A percentile compares a stretch with the other conserved stretches of the same genome.
These are phyloP conservation scores for Phytophthora aleatoria DNA, from an alignment of 352 stramenopile species.

Conservation along the genomic window DNA sequence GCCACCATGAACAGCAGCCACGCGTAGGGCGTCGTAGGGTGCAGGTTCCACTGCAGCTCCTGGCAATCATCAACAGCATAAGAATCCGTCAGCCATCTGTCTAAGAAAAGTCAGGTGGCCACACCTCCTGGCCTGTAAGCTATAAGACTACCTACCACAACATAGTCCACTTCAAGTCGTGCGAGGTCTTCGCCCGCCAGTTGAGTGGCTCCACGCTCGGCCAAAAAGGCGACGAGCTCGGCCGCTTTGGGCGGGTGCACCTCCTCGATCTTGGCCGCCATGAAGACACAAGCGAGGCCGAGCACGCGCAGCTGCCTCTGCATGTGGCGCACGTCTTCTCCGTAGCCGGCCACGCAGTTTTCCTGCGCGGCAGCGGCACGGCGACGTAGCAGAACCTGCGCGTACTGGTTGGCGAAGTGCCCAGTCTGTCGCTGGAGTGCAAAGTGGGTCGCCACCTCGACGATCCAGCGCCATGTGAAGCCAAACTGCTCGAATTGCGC, in stretches of 20 bases:
- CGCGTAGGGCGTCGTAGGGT: conserved; percentile 73
- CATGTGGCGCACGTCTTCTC: conserved; percentile 49
- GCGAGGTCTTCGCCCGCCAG: conserved; percentile 60
- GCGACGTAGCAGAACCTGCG: conserved; percentile 71
- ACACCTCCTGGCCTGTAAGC: not conserved
- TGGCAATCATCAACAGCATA: conserved; percentile 29
- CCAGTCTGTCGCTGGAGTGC: conserved; percentile 78
- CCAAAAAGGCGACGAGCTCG: conserved; percentile 68
- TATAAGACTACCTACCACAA: conserved; percentile 46
- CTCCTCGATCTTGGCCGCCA: conserved; percentile 88
- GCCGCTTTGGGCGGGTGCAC: conserved; percentile 76
- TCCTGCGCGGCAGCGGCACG: conserved; percentile 46
- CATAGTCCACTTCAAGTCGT: conserved; percentile 62
- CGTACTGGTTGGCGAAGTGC: conserved; percentile 80
- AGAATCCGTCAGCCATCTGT: conserved; percentile 24
- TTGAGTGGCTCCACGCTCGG: conserved; percentile 48
- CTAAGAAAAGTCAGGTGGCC: not conserved
- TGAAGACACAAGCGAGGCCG: conserved; percentile 72
- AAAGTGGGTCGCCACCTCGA: conserved; percentile 65
- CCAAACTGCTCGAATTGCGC: conserved; percentile 71
- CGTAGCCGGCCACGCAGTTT: conserved; percentile 43
- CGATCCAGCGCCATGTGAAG: conserved; percentile 81
- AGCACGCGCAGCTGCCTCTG: conserved; percentile 68
- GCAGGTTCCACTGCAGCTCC: conserved; percentile 85
- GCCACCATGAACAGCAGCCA: conserved; percentile 83